These are phyloP conservation scores for Trichaptum fuscoviolaceum DNA, from an alignment of 768 basidiomycete genomes.

Conservation along the genomic window DNA sequence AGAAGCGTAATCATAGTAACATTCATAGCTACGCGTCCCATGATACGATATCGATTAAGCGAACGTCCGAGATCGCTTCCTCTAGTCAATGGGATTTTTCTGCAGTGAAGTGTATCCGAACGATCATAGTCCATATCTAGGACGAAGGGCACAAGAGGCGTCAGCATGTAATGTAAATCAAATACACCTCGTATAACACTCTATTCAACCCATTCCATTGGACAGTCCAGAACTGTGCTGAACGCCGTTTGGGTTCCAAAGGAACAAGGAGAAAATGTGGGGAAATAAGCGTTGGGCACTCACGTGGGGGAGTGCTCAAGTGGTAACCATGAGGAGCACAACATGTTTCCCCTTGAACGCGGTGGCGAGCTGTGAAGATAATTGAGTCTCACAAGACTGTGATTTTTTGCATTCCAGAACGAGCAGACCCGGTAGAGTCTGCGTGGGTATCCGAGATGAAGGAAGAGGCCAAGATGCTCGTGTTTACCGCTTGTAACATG, in stretches of 20 bases:
- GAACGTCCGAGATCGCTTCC: background rate
- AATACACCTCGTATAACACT: background rate
- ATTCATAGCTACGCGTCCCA: background rate
- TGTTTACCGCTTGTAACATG: background rate
- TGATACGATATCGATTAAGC: background rate
- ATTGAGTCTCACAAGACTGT: background rate
- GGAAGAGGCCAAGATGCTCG: background rate
- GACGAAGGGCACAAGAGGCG: background rate
- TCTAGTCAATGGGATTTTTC: background rate
- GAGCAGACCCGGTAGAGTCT: background rate
- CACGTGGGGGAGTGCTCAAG: background rate
- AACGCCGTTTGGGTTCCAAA: background rate
- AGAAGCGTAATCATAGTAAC: background rate
- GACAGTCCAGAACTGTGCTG: background rate
- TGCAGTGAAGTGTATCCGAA: background rate
- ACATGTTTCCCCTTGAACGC: background rate
- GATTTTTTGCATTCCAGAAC: background rate
- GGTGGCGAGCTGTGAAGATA: background rate
- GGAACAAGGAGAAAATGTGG: background rate
- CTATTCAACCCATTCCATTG: background rate
- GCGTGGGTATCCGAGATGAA: background rate
- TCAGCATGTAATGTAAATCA: background rate
- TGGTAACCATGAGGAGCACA: background rate
- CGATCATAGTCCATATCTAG: background rate
- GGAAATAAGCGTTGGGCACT: background rate